Evolutionary conservation across 2,329 filamentous ascomycete species (phyloP), one percentile per base, ranked within the genome.

Genomic region (Aspergillus sp.): DNA sequence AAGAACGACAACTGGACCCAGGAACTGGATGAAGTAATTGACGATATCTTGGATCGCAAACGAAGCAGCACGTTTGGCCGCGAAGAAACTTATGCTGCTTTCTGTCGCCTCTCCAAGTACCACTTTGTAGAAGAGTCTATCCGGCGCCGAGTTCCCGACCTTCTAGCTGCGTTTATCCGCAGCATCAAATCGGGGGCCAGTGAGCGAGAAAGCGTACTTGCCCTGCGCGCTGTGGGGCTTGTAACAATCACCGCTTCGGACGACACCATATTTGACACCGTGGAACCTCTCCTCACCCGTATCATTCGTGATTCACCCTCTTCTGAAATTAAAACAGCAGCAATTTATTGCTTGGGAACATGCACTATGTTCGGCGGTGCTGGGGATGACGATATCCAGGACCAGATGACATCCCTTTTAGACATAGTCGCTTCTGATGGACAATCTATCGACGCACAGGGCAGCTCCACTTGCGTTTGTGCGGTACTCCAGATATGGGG

Each of bases 341-440:
- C 90, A 0, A 87, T 96, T n/a, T 85, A 89, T 67, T 84, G 89
- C 12, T 83, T 96, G 53, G 84, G 86, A 37, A 82, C 89, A n/a
- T 85, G 86, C 23, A 85, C 88, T 1, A 85, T 90, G 64, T 93
- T 91, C 65, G 90, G 89, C 15, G 91, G 91, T 2, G 90, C 89
- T 1, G 83, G 84, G 5, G 82, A 85, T 31, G 85, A 87, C 33
- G 87, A 86, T 19, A 85, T 87, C 0, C 79, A 88, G 41, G 88
- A 92, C 35, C 79, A 90, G 47, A 88, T 96, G 80, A 85, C 87
- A 3, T 90, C 88, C 62, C 77, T 93, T 27, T 76, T 93, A 11
- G 89, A 92, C 58, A 90, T 96, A 50, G 79, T 92, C 17, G 87
- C 90, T 59, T 90, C 87, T 7, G 91, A 96, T 64, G 92, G 92